These are phyloP conservation scores for Aspergillus bertholletiae DNA, from an alignment of 495 filamentous ascomycete genomes.

Conservation along the genomic window DNA sequence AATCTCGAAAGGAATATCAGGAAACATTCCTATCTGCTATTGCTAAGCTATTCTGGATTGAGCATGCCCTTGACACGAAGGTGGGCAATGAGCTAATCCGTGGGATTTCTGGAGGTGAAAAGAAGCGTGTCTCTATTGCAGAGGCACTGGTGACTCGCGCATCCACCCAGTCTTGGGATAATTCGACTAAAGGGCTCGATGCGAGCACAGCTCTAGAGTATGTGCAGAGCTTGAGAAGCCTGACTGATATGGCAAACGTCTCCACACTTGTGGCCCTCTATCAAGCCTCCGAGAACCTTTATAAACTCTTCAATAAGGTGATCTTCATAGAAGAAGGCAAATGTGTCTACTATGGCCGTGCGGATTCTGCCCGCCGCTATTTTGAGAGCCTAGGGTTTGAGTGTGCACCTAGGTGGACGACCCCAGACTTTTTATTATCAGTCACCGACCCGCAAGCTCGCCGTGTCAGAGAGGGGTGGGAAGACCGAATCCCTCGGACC, in stretches of 20 bases:
- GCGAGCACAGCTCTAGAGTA: slow-evolving; percentile 65
- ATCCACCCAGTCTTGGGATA: slow-evolving; percentile 65
- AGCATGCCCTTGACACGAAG: slow-evolving; percentile 63
- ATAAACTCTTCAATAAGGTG: slow-evolving; percentile 69
- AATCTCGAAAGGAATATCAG: slow-evolving; percentile 60
- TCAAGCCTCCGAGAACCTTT: slow-evolving; percentile 67
- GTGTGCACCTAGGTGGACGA: slow-evolving; percentile 60
- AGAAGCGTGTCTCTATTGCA: slow-evolving; percentile 68
- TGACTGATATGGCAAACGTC: slow-evolving; percentile 60
- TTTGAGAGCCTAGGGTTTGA: slow-evolving; percentile 63
- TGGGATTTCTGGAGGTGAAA: slow-evolving; percentile 70
- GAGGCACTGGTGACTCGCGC: slow-evolving; percentile 67
- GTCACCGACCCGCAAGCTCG: slow-evolving; percentile 63
- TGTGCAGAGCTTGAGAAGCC: slow-evolving; percentile 56
- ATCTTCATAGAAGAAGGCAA: slow-evolving; percentile 65
- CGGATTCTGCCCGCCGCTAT: slow-evolving; percentile 54
- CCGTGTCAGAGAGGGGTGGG: slow-evolving; percentile 53
- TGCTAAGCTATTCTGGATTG: slow-evolving; percentile 75
- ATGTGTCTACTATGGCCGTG: slow-evolving; percentile 60
- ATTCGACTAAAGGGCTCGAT: slow-evolving; percentile 65
- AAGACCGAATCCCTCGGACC: slow-evolving; percentile 57
- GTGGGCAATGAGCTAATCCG: slow-evolving; percentile 65
- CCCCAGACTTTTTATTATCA: slow-evolving; percentile 66
- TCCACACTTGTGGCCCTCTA: slow-evolving; percentile 65
- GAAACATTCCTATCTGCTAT: slow-evolving; percentile 65